Percentiles rank a stretch among this genome's conserved stretches.
Conservation (phyloP, 345 rosid species). For the Geranium rotundifolium region DNA sequence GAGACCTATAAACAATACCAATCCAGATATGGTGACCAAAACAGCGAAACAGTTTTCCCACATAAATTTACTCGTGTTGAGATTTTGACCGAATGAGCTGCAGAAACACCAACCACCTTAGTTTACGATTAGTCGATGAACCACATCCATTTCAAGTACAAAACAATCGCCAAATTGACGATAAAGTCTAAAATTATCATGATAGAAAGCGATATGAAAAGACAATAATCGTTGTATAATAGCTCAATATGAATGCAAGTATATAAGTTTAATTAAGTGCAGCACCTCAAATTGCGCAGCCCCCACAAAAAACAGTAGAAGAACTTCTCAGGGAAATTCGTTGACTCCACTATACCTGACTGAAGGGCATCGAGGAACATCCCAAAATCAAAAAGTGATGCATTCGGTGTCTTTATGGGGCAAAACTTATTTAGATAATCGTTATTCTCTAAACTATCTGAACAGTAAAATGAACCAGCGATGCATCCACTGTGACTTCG, state of each 20-base stretch:
- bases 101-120: not conserved
- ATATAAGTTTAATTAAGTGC: not conserved
- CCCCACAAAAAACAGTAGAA: slow-evolving; percentile 82
- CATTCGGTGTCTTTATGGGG: slow-evolving; percentile 36
- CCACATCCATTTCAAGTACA: too few relatives aligned
- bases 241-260: too few relatives aligned
- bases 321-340: slow-evolving; percentile 54
- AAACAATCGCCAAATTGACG: too few relatives aligned
- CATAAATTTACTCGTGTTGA: slow-evolving; percentile 30
- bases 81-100: slow-evolving; percentile 48
- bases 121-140: too few relatives aligned
- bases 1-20: slow-evolving; percentile 35
- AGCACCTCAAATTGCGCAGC: slow-evolving; percentile 57
- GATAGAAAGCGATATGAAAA: too few relatives aligned
- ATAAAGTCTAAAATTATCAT: too few relatives aligned
- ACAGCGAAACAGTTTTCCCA: slow-evolving; percentile 44
- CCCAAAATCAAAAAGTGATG: slow-evolving; percentile 49
- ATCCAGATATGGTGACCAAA: slow-evolving; percentile 29
- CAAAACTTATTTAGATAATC: slow-evolving; percentile 25
- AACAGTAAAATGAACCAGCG: slow-evolving; percentile 33
- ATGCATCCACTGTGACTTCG: slow-evolving; percentile 11
- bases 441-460: not conserved
- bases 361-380: slow-evolving; percentile 47
- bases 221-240: too few relatives aligned
- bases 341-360: slow-evolving; percentile 46